Percentiles rank a stretch among this genome's conserved stretches.
phyloP scores from a whole-genome alignment of 768 basidiomycete genomes.

The Pleurotus giganteus region DNA sequence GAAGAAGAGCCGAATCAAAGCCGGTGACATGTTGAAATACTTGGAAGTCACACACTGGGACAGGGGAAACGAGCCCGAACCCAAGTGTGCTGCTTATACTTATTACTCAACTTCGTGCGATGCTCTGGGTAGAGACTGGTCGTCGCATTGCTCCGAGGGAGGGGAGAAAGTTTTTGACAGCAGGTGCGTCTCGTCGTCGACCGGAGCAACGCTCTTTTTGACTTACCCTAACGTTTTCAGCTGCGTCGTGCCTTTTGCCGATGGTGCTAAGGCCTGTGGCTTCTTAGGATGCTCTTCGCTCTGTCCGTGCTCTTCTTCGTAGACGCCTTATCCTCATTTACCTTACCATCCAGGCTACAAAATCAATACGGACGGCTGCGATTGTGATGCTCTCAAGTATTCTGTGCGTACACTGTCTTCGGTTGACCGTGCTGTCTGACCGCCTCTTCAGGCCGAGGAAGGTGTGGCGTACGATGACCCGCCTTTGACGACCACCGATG shows the following conservation, averaged over 20 bases:
- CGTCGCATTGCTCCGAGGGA: constrained; percentile 11
- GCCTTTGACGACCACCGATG: neutral
- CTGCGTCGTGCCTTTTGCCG: constrained; percentile 4
- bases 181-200: neutral
- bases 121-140: constrained; percentile 4
- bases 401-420: neutral
- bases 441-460: neutral
- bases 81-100: constrained; percentile 9
- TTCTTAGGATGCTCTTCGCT: constrained; percentile 10
- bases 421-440: neutral
- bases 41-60: constrained; percentile 7
- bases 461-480: neutral
- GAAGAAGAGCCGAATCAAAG: constrained; percentile 1
- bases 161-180: neutral
- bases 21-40: constrained; percentile 8
- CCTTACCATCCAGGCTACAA: neutral
- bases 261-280: constrained; percentile 8
- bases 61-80: constrained; percentile 7
- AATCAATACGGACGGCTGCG: constrained; percentile 7
- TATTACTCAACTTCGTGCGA: constrained; percentile 9
- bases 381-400: constrained; percentile 10
- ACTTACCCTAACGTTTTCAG: neutral
- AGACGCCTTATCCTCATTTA: neutral
- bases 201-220: neutral
- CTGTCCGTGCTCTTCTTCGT: neutral